phyloP scores from a whole-genome alignment of 2,329 filamentous ascomycete genomes.

The Fusarium sterilihyphosum region DNA sequence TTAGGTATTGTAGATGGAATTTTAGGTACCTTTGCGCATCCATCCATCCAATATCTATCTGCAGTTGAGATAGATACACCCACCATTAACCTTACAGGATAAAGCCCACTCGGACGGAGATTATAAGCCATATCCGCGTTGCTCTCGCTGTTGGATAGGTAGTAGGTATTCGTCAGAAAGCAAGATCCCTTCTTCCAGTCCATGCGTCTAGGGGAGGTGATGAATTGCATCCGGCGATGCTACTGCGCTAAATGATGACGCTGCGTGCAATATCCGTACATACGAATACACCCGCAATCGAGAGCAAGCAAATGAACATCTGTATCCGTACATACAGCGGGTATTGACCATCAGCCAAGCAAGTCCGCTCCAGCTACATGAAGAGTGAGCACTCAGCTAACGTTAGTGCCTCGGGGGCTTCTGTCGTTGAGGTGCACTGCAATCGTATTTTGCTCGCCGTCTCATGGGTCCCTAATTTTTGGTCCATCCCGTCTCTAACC shows the following conservation, averaged over 20 bases:
- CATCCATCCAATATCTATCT: neutral
- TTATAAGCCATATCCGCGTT: neutral
- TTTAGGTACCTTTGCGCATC: neutral
- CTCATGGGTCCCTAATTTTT: slow-evolving; percentile 1
- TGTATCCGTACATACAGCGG: neutral
- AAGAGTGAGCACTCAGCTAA: neutral
- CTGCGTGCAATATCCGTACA: neutral
- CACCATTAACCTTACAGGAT: neutral
- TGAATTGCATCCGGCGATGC: slow-evolving; percentile 1
- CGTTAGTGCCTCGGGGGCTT: neutral
- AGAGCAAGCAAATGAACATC: neutral
- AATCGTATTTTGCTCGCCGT: neutral
- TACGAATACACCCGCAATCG: neutral
- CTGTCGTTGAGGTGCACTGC: neutral
- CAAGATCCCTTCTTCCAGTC: neutral
- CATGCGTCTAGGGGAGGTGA: slow-evolving; percentile 6
- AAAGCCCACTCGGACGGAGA: neutral
- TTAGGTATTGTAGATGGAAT: neutral
- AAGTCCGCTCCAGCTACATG: neutral
- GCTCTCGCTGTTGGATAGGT: neutral
- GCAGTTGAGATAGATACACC: neutral
- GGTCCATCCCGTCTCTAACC: slow-evolving; percentile 1
- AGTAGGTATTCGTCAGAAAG: neutral
- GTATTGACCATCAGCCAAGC: neutral
- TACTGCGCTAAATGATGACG: slow-evolving; percentile 17